Percentiles rank a stretch among this genome's conserved stretches.
Evolutionary conservation across 1,284 basidiomycete species (phyloP).

Genomic region (Hemileia vastatrix): DNA sequence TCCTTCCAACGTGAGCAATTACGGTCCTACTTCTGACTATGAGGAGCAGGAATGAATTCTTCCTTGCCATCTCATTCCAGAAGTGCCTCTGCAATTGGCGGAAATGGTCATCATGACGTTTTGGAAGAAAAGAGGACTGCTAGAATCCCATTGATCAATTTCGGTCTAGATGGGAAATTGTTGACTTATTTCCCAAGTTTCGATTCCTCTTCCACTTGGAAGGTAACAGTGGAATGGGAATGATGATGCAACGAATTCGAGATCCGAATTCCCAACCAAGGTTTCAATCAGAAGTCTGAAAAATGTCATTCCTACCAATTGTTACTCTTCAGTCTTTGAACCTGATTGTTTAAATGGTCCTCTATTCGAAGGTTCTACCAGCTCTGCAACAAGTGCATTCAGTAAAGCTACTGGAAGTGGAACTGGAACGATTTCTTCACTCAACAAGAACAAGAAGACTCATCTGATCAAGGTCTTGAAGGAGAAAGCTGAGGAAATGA

Average conservation of each 20-base stretch:
- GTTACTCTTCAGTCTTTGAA: too few relatives aligned
- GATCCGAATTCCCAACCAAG: too few relatives aligned
- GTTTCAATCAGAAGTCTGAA: too few relatives aligned
- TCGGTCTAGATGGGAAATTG: conserved; percentile 40
- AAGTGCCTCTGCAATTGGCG: conserved; percentile 21
- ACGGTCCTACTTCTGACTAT: background rate
- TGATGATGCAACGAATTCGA: too few relatives aligned
- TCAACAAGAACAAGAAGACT: conserved; percentile 35
- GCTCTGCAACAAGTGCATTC: conserved; percentile 7
- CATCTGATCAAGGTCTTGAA: conserved; percentile 34
- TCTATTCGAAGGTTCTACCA: conserved; percentile 23
- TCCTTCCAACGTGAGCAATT: background rate
- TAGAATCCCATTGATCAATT: conserved; percentile 35
- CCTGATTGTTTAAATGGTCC: too few relatives aligned
- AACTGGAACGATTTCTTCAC: conserved; percentile 25
- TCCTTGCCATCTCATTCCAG: conserved; percentile 3
- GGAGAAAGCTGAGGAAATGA: conserved; percentile 34
- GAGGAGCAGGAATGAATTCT: background rate
- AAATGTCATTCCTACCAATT: too few relatives aligned
- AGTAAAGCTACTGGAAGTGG: conserved; percentile 31
- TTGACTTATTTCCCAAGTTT: conserved; percentile 35
- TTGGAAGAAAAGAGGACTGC: conserved; percentile 32
- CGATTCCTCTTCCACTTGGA: conserved; percentile 6
- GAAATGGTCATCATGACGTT: conserved; percentile 25
- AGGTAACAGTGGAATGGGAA: conserved; percentile 6